These are phyloP conservation scores for Saturnispora diversa DNA, from an alignment of 805 yeast species.

Conservation along the genomic window DNA sequence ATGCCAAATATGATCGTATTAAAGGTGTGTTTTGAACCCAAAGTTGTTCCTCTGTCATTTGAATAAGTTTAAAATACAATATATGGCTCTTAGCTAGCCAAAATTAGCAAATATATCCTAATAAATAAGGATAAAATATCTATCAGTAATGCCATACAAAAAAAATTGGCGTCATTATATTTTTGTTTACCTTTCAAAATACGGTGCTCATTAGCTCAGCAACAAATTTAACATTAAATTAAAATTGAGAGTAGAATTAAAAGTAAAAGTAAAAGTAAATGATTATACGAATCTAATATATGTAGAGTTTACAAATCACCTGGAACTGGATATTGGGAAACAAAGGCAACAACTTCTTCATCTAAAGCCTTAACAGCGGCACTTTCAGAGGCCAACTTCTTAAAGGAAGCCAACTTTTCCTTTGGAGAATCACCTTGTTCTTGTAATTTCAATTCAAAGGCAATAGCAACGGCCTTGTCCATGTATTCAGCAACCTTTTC, in stretches of 20 bases:
- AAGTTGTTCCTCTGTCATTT: no score
- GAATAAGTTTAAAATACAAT: no score
- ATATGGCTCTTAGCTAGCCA: no score
- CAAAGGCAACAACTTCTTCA: slow-evolving; percentile 66
- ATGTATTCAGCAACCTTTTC: slow-evolving; percentile 70
- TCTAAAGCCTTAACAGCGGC: slow-evolving; percentile 53
- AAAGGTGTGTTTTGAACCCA: no score
- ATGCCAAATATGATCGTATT: no score
- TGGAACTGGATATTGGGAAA: slow-evolving; percentile 74
- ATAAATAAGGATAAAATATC: no score
- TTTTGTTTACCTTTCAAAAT: slow-evolving; percentile 2
- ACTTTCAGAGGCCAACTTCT: slow-evolving; percentile 57
- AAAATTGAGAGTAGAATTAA: not conserved
- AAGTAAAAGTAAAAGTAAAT: not conserved
- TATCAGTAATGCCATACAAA: no score
- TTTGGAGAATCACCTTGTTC: slow-evolving; percentile 52
- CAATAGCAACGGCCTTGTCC: slow-evolving; percentile 65
- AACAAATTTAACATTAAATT: not conserved
- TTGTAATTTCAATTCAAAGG: slow-evolving; percentile 50
- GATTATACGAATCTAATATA: no score
- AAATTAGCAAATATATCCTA: not conserved
- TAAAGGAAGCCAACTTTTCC: slow-evolving; percentile 60
- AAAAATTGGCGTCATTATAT: not conserved
- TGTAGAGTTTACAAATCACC: slow-evolving; percentile 45
- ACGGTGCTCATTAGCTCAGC: slow-evolving; percentile 1